Base-by-base conservation (phyloP, 2,329 filamentous ascomycete genomes). In the Monosporascus ibericus region DNA sequence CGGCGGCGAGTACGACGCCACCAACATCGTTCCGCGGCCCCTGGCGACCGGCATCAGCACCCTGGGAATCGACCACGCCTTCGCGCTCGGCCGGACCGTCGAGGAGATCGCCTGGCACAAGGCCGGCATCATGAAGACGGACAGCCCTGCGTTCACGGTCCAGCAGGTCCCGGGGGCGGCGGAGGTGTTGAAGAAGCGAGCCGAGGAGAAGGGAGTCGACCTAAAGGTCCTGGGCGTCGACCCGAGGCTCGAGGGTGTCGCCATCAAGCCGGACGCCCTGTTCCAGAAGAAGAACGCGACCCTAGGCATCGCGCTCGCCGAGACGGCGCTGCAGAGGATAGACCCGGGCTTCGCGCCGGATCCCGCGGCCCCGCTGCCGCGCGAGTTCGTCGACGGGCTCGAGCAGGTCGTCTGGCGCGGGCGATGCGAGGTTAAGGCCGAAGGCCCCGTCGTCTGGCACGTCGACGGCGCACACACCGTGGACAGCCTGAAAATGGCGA, bases 381-480 rank as follows among this genome's bases (percentile, higher is more conserved):
- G 70, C 11, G 79, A 85, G 58, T 88, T 96, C 63, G 72, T 84
- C 24, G 75, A 80, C 15, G 94, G 91, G 0, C 74, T 99, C 1
- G 85, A 92, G 65, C 72, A 82, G 60, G 87, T 90, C 2, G 81
- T 84, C 3, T 88, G 91, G 74, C 81, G 90, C 40, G 94, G 92
- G 4, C 80, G 94, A 46, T 96, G 92, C 65, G 82, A 86, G 58
- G 72, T 78, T 40, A 82, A 79, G 61, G 59, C 69, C 3, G 79
- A 83, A 55, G 75, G 74, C 3, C 63, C 65, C 2, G 74, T 95
- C 5, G 78, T 77, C 17, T 99, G 92, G 92, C 87, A 92, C 64
- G 81, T 99, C 20, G 94, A 99, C 65, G 92, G 94, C 8, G 94
- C 91, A 2, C 94, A 99, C 70, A 99, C 92, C 0, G 77, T 87